Base-by-base conservation (phyloP, 2,329 filamentous ascomycete genomes). In the Fusarium fujikuroi region DNA sequence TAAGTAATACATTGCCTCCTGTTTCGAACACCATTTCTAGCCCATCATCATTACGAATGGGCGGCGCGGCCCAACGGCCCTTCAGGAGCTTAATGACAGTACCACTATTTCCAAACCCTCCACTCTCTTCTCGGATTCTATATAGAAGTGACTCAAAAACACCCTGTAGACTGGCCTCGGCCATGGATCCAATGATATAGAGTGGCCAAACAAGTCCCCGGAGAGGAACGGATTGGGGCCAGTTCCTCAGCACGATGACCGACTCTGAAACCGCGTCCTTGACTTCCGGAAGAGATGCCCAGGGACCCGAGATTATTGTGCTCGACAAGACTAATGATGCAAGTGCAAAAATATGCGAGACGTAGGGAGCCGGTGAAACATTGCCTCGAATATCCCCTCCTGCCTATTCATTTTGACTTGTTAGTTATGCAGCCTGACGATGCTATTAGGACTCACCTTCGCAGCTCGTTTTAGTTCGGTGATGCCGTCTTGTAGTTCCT, bases 141-240 rank as follows among this genome's bases (percentile, higher is more conserved):
- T 8, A n/a, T 16, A 61, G 10, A 9, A 61, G 11, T 6, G 37
- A 43, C 18, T 43, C 18, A 2, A 61, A 54, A 9, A 36, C 8
- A 0, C 4, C 9, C 2, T 23, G 23, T 2, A 30, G 19, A 1
- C 25, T 37, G 6, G 14, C 5, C 5, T n/a, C 28, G 2, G 58
- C 46, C 58, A 60, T 53, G 18, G 18, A 42, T 3, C 46, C 58
- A 28, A 60, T 52, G 16, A 60, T 32, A 3, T 42, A 53, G 11
- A 60, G 21, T 16, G 58, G 36, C 58, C 58, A 60, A 18, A 60
- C 58, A 14, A 60, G 36, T 2, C 58, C 58, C n/a, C 30, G n/a
- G 6, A 60, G 36, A 6, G 49, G 30, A 5, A 56, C 18, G 16
- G 18, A 19, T 16, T 7, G 9, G 19, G 59, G 49, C 49, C 30